Base-by-base conservation (phyloP, 306 rosid genomes). In the Malus orientalis region DNA sequence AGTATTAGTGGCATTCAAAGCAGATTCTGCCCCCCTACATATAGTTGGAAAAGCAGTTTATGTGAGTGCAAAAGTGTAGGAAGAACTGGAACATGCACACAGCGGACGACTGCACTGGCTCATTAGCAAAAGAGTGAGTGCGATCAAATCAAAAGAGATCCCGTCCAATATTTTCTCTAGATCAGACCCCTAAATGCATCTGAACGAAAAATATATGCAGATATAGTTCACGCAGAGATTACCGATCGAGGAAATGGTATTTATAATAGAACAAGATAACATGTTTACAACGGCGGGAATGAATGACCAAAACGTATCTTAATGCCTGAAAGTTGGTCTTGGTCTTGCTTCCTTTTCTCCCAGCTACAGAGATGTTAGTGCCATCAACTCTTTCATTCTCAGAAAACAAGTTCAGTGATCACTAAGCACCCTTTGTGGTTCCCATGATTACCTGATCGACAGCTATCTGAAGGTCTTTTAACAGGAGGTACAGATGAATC, bases 21-120 rank as follows among this genome's bases (percentile, higher is more conserved):
- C 91, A 71, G 91, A 86, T 83, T 90, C 97, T 23, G 98, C 97
- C 75, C 18, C 40, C 88, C 97, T 95, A 87, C 77, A 85, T 65
- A 67, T 33, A 42, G 79, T 70, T 36, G 55, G 11, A 73, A 63
- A 67, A 60, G 13, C 67, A 78, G 27, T 57, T 80, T 54, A 49
- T n/a, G 29, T 7, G 4, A 60, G 40, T 16, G 45, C 33, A 70
- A 42, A 59, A 63, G 49, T 23, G 59, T 10, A 29, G 40, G 40
- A 36, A n/a, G 42, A 30, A 30, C 68, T 18, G 49, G 15, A 66
- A 36, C 27, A 65, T 65, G 47, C 2, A 19, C 11, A 10, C 47
- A 20, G 47, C 70, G 2, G 25, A 65, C 8, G 11, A 64, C 69
- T 16, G 19, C 44, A 15, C 69, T 64, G 69, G 14, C 45, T 64